phyloP scores from a whole-genome alignment of 2,329 filamentous ascomycete genomes.

The Fusarium sp. region DNA sequence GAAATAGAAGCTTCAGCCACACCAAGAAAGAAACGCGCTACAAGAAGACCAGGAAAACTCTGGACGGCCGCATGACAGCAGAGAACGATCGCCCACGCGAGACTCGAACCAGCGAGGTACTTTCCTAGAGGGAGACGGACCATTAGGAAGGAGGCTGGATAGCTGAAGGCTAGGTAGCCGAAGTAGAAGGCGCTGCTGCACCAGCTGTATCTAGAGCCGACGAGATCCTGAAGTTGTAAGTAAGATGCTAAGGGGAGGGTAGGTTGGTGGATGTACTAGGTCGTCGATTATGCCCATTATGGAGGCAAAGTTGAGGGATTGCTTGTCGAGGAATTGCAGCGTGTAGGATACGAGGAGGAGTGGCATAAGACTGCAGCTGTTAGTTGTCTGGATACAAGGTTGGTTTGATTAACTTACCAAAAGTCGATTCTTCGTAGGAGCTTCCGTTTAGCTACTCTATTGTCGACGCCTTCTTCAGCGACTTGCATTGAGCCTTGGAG shows the following conservation, averaged over 20 bases:
- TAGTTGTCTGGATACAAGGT: background rate
- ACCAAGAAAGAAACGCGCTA: slow-evolving; percentile 38
- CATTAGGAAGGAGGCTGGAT: slow-evolving; percentile 40
- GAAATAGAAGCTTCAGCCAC: slow-evolving; percentile 42
- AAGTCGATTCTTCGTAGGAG: slow-evolving; percentile 32
- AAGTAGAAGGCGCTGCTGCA: slow-evolving; percentile 41
- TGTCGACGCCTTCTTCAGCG: slow-evolving; percentile 15
- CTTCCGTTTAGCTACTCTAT: background rate
- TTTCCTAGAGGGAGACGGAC: slow-evolving; percentile 37
- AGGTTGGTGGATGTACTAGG: background rate
- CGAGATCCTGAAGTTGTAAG: slow-evolving; percentile 22
- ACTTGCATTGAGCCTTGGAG: slow-evolving; percentile 22
- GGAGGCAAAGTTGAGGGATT: slow-evolving; percentile 39
- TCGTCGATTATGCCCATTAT: slow-evolving; percentile 42
- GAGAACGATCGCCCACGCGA: slow-evolving; percentile 34
- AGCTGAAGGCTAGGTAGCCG: slow-evolving; percentile 40
- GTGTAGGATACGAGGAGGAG: slow-evolving; percentile 40
- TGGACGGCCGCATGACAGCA: slow-evolving; percentile 37
- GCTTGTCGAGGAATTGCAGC: slow-evolving; percentile 42
- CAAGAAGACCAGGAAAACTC: slow-evolving; percentile 27
- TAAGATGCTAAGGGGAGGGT: rapidly evolving
- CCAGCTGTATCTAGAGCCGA: slow-evolving; percentile 37
- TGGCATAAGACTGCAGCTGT: slow-evolving; percentile 25
- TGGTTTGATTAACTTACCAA: background rate
- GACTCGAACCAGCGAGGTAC: slow-evolving; percentile 35